Percentiles rank a stretch among this genome's conserved stretches.
Evolutionary conservation across 2,329 filamentous ascomycete genomes (phyloP).

Genomic region (Pyrenochaeta sp.): DNA sequence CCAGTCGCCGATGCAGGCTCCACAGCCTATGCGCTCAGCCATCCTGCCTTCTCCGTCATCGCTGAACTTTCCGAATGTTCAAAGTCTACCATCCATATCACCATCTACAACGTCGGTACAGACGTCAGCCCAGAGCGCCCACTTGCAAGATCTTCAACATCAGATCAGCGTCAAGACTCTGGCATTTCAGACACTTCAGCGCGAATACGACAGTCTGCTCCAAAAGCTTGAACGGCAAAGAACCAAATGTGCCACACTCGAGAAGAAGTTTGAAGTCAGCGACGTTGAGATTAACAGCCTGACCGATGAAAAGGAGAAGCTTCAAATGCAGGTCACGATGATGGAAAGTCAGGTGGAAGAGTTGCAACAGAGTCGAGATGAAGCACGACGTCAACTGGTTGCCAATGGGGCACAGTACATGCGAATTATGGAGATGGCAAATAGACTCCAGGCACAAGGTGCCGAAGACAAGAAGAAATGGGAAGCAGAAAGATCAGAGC

Average conservation of each 20-base stretch:
- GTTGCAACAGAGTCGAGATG: constrained; percentile 58
- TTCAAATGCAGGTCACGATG: constrained; percentile 56
- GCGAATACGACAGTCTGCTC: constrained; percentile 63
- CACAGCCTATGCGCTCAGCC: constrained; percentile 27
- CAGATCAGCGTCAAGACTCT: constrained; percentile 64
- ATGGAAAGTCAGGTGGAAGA: constrained; percentile 62
- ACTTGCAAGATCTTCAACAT: constrained; percentile 62
- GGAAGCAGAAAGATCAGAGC: constrained; percentile 48
- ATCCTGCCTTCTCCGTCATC: constrained; percentile 45
- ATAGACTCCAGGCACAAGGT: constrained; percentile 54
- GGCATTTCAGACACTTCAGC: constrained; percentile 61
- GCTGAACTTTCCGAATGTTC: constrained; percentile 30
- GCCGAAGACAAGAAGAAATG: constrained; percentile 55
- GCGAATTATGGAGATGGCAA: constrained; percentile 61
- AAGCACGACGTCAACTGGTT: constrained; percentile 52
- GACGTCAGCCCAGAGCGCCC: constrained; percentile 46
- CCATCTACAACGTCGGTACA: constrained; percentile 32
- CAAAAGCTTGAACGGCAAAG: constrained; percentile 62
- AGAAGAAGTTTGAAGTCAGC: constrained; percentile 52
- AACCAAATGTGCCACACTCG: constrained; percentile 59
- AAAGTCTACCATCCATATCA: constrained; percentile 34
- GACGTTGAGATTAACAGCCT: constrained; percentile 58
- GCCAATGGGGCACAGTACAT: constrained; percentile 60
- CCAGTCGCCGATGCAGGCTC: constrained; percentile 37
- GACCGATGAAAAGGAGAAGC: constrained; percentile 59